phyloP scores from a whole-genome alignment of 1,284 basidiomycete species.

The Moesziomyces sp. region DNA sequence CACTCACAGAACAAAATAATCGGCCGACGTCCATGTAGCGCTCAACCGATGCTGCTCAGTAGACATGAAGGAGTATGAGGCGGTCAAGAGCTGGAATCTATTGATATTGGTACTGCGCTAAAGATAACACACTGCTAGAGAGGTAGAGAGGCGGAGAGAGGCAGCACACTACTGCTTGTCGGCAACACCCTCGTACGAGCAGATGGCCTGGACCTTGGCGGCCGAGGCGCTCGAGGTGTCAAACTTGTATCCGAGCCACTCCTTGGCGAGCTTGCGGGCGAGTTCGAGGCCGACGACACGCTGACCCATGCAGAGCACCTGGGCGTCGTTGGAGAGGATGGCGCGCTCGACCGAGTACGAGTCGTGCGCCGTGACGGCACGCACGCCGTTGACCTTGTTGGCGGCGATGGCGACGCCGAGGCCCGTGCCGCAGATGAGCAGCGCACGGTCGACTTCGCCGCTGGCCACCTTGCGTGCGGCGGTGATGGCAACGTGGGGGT shows the following conservation, averaged over 20 bases:
- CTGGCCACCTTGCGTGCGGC: constrained; percentile 69
- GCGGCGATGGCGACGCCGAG: constrained; percentile 70
- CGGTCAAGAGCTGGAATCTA: constrained; percentile 8
- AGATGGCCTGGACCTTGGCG: constrained; percentile 69
- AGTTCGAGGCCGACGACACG: constrained; percentile 70
- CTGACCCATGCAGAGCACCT: constrained; percentile 70
- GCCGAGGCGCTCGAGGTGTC: constrained; percentile 68
- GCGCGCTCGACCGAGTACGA: constrained; percentile 70
- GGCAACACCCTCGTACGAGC: constrained; percentile 44
- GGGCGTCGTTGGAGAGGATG: constrained; percentile 70
- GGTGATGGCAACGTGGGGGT: constrained; percentile 70
- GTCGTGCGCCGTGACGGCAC: constrained; percentile 70
- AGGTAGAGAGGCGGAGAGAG: no score
- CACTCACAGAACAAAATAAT: no score
- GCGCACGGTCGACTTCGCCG: constrained; percentile 70
- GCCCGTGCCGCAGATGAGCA: constrained; percentile 71
- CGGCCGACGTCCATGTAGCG: no score
- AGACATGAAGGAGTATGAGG: no score
- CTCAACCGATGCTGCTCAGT: no score
- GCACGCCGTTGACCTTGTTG: constrained; percentile 69
- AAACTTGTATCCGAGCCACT: constrained; percentile 70
- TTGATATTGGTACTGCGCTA: background rate
- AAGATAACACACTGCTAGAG: no score
- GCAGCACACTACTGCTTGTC: constrained; percentile 32
- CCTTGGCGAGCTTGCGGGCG: constrained; percentile 68